These are phyloP conservation scores for Stemphylium beticola DNA, from an alignment of 2,329 filamentous ascomycete species.

Conservation along the genomic window DNA sequence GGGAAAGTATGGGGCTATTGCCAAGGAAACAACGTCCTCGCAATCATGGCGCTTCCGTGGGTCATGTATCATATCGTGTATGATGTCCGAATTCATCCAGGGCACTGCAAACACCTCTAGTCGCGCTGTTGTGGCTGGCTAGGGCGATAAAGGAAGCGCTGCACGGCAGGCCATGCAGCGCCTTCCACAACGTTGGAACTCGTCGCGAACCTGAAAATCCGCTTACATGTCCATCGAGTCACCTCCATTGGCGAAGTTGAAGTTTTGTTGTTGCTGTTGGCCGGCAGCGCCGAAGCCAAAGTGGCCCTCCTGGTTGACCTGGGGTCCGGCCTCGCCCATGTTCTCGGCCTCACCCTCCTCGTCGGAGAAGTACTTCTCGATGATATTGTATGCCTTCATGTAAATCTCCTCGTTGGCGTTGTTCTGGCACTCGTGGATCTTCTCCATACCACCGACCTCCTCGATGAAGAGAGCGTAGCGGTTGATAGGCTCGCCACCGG, in stretches of 20 bases:
- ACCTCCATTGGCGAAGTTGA: slow-evolving; percentile 87
- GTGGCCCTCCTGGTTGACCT: slow-evolving; percentile 73
- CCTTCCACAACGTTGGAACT: slow-evolving; percentile 13
- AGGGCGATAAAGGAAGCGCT: slow-evolving; percentile 8
- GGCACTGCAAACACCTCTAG: slow-evolving; percentile 17
- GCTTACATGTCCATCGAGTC: slow-evolving; percentile 78
- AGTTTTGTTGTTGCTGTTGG: slow-evolving; percentile 72
- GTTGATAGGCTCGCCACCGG: slow-evolving; percentile 77
- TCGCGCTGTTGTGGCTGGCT: slow-evolving; percentile 12
- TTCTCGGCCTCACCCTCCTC: slow-evolving; percentile 82
- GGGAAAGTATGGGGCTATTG: slow-evolving; percentile 30
- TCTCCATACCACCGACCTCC: slow-evolving; percentile 99
- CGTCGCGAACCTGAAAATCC: slow-evolving; percentile 1
- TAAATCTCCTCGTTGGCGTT: slow-evolving; percentile 99
- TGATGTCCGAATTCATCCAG: slow-evolving; percentile 23
- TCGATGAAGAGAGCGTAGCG: slow-evolving; percentile 97
- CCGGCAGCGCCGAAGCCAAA: slow-evolving; percentile 77
- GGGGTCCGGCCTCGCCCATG: slow-evolving; percentile 79
- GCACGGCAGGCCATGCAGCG: slow-evolving; percentile 9
- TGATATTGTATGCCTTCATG: slow-evolving; percentile 99
- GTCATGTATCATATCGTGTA: slow-evolving; percentile 36
- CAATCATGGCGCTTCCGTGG: slow-evolving; percentile 26
- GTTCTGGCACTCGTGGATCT: slow-evolving; percentile 99
- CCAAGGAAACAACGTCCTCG: slow-evolving; percentile 27
- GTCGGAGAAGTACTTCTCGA: slow-evolving; percentile 99